These are phyloP conservation scores for Castanea crenata DNA, from an alignment of 306 rosid genomes.

Conservation along the genomic window DNA sequence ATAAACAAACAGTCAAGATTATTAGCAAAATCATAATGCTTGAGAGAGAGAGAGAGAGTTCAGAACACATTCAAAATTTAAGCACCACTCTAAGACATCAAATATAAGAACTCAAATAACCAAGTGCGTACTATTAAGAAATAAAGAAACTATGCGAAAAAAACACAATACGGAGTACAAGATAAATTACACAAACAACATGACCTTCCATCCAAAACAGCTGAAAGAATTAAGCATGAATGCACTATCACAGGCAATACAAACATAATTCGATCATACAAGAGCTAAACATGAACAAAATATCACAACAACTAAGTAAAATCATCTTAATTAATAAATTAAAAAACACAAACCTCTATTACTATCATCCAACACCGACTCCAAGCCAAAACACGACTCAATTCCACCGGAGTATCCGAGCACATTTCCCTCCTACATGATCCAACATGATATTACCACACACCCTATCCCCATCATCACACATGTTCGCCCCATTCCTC, in stretches of 20 bases:
- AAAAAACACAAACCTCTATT: constrained; percentile 52
- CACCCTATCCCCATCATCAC: constrained; percentile 27
- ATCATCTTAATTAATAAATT: not conserved
- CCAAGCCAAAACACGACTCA: constrained; percentile 39
- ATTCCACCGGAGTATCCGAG: constrained; percentile 53
- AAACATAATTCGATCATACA: too few species aligned
- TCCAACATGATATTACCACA: constrained; percentile 49
- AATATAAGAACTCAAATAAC: not conserved
- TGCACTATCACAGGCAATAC: not conserved
- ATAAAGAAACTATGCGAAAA: not conserved
- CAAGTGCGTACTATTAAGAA: not conserved
- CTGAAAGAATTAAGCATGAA: not conserved
- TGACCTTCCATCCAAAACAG: not conserved
- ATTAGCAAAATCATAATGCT: not conserved
- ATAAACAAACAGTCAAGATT: not conserved
- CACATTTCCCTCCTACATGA: constrained; percentile 79
- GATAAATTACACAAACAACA: not conserved
- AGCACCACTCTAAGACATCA: not conserved
- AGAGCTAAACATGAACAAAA: not conserved
- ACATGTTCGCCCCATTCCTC: constrained; percentile 27
- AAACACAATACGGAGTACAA: not conserved
- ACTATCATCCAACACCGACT: constrained; percentile 46
- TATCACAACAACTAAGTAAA: not conserved
- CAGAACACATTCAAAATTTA: not conserved
- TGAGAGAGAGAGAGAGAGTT: not conserved